Evolutionary conservation across 495 filamentous ascomycete genomes (phyloP), one percentile per base, ranked within the genome.

Genomic region (Platismatia glauca): DNA sequence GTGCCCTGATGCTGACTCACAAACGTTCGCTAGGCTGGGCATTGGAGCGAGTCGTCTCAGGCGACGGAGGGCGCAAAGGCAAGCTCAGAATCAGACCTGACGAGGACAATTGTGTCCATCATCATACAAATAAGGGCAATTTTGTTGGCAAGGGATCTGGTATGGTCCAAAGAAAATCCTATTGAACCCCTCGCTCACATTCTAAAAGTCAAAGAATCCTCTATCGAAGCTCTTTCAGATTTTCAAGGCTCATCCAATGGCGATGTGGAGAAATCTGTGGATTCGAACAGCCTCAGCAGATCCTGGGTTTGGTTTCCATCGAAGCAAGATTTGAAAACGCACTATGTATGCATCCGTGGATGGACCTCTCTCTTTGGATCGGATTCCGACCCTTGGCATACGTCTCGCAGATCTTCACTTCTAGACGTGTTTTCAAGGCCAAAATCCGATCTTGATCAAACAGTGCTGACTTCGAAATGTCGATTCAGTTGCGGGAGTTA

Each of bases 271-370:
- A 60, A 59, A 16, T n/a, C 65, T 18, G 33, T 41, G 3, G 20
- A 29, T 9, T 52, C 13, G 37, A 55, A 58, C 7, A 50, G 31
- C 29, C 63, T 67, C 39, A 66, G 66, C 48, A 67, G 66, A 37
- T 66, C 69, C 6, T 89, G 86, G 79, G 73, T 75, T 20, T 89
- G 86, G 86, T 76, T 78, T 39, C 87, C 86, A 3, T 80, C 83
- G 0, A 71, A 68, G 70, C 55, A 74, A 34, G 85, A 88, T 39
- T 68, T 90, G 22, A 73, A 71, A 24, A 78, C 76, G 0, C 86
- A 89, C 68, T 89, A 89, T 69, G 55, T 52, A 31, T 16, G 48
- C 31, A 7, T 29, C 31, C 44, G 3, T 22, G 44, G 20, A 24
- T 9, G 2, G 7, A 27, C 9, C 16, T 48, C 20, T 27, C 5